A percentile compares a stretch with the other conserved stretches of the same genome.
Evolutionary conservation across 495 filamentous ascomycete genomes (phyloP).

Genomic region (Aspergillus diversus): DNA sequence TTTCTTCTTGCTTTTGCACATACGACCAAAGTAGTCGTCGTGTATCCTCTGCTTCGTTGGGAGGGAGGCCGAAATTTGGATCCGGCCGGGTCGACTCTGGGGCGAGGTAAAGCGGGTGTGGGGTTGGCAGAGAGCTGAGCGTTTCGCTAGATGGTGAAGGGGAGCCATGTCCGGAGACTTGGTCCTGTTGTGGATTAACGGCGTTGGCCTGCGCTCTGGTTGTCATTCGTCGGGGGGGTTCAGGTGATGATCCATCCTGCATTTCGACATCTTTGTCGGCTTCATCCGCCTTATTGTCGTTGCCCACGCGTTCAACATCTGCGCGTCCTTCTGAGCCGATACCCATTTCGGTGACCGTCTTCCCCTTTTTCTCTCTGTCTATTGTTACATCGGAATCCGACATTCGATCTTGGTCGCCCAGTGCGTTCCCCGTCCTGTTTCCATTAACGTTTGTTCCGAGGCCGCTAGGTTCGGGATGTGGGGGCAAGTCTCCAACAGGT

Average conservation of each 20-base stretch:
- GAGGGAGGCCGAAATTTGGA: constrained; percentile 76
- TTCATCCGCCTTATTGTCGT: constrained; percentile 25
- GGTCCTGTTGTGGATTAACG: constrained; percentile 36
- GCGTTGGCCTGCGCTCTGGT: constrained; percentile 68
- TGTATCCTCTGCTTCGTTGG: constrained; percentile 84
- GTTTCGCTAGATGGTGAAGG: constrained; percentile 53
- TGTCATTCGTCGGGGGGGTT: constrained; percentile 67
- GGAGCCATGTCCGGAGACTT: constrained; percentile 40
- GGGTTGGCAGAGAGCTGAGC: constrained; percentile 52
- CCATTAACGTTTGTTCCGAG: constrained; percentile 22
- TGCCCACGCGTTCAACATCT: constrained; percentile 6
- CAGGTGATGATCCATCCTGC: constrained; percentile 41
- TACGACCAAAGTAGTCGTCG: constrained; percentile 80
- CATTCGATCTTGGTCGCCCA: constrained; percentile 9
- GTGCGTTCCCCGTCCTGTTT: constrained; percentile 12
- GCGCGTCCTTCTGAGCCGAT: neutral
- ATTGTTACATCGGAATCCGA: constrained; percentile 18
- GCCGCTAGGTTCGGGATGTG: constrained; percentile 32
- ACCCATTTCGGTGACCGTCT: constrained; percentile 11
- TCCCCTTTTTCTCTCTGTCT: constrained; percentile 21
- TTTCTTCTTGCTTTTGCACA: constrained; percentile 95
- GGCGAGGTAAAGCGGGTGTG: constrained; percentile 86
- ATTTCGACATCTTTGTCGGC: constrained; percentile 42
- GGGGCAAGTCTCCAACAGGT: constrained; percentile 42
- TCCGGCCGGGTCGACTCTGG: constrained; percentile 73